Base-by-base conservation (phyloP, 1,284 basidiomycete species). In the Cutaneotrichosporon sp. region DNA sequence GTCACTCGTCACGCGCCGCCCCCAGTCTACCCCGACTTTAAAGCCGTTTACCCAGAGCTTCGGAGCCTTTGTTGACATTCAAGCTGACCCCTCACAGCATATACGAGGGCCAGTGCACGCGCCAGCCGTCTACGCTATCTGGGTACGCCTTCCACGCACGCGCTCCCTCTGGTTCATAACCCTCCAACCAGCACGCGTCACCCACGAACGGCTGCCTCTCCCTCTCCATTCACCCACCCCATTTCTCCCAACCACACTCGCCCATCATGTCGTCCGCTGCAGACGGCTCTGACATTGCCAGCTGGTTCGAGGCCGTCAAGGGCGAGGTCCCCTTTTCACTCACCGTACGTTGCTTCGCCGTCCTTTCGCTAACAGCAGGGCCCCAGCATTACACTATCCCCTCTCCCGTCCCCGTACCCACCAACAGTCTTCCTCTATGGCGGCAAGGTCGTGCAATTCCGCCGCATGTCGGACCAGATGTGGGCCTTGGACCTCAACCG, bases 321-420 rank as follows among this genome's bases (percentile, higher is more conserved):
- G 92, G 92, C 58, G 88, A 92, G 85, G 88, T 93, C 31, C 92
- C 92, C 14, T 87, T 90, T 53, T 91, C 91, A 73, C 87, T 95
- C 58, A 91, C 94, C 63, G 79, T 92, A 81, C 70, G 90, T 85
- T 9, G 6, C 52, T n/a, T 32, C 59, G 31, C 58, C 61, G 30
- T 38, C 50, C 21, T 30, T 58, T 31, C 57, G 53, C 51, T 60
- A 32, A 52, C 61, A 10, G 36, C 68, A 75, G 77, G 77, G 73
- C 50, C 77, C 73, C 36, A 77, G 77, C 11, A 61, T 78, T 58
- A 77, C 76, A 38, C 70, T 79, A 53, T 80, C 77, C 5, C 75
- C 75, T 3, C 69, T 78, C 4, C 65, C 69, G 16, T 58, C 66
- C 7, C 72, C 74, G 1, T 63, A 73, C 52, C 70, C 76, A 42